A percentile compares a stretch with the other conserved stretches of the same genome.
These are phyloP conservation scores for Biscutella laevigata DNA, from an alignment of 441 rosid genomes.

Conservation along the genomic window DNA sequence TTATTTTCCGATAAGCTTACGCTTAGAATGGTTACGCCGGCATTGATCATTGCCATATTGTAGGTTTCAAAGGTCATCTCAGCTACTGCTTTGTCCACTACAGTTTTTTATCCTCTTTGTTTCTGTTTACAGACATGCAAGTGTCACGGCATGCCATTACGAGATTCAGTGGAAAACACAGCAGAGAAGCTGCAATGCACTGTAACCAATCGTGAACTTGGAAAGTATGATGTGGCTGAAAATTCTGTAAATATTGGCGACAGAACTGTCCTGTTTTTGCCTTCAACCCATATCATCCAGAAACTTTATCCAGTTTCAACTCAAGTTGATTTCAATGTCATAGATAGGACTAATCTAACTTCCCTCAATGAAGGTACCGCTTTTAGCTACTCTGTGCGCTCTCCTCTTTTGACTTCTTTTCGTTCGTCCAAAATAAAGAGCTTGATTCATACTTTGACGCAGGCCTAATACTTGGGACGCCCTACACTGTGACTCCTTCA, in stretches of 20 bases:
- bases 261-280: constrained; percentile 44
- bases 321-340: constrained; percentile 47
- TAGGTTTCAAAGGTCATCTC: constrained; percentile 1
- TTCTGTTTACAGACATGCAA: constrained; percentile 53
- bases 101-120: constrained; percentile 7
- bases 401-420: background rate
- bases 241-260: constrained; percentile 65
- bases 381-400: background rate
- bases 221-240: constrained; percentile 38
- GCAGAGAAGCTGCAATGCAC: constrained; percentile 43
- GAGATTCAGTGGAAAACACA: constrained; percentile 23
- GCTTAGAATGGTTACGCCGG: background rate
- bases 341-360: constrained; percentile 57
- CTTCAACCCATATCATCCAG: constrained; percentile 39
- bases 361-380: constrained; percentile 68
- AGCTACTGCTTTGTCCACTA: constrained; percentile 9
- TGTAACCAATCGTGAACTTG: constrained; percentile 41
- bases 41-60: background rate
- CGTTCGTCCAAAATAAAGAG: constrained; percentile 1
- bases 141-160: constrained; percentile 57
- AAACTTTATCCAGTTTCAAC: constrained; percentile 42
- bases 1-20: background rate
- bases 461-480: constrained; percentile 62
- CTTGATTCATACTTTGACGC: constrained; percentile 19
- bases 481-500: constrained; percentile 62